Base-by-base conservation (phyloP, 768 basidiomycete genomes). In the Cystobasidiopsis lactophilus region DNA sequence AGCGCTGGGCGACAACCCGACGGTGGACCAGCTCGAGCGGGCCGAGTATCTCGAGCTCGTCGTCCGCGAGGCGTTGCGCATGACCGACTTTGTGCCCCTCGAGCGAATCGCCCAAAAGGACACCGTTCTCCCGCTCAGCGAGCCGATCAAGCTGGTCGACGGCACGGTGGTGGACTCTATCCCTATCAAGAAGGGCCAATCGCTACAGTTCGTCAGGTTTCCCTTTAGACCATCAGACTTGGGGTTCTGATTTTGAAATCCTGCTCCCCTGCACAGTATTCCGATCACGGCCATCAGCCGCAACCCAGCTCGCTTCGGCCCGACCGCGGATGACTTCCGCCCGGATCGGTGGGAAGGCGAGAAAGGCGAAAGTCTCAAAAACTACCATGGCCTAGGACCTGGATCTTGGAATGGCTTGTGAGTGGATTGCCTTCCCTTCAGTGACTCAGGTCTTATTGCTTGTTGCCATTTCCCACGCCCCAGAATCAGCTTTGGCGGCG, bases 291-390 rank as follows among this genome's bases (percentile, higher is more conserved):
- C 60, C 5, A 59, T 65, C 53, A 66, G 67, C 27, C 58, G 65
- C 10, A 58, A 60, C n/a, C 43, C 46, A 23, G 56, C 50, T 9
- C 57, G 65, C 1, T 69, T 67, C 66, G 68, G 68, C 4, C 59
- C 61, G 4, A 64, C 67, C 44, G 65, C 67, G 0, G 51, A 65
- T 21, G 55, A 57, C 11, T 69, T 67, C 53, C 50, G 62, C 13
- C 65, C 64, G 18, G 61, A 65, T 50, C 53, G 68, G 33, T 69
- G 67, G 67, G 27, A 64, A 35, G 57, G 51, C 26, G 30, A n/a
- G 5, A 62, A 55, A 9, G 55, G 51, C 14, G 53, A 47, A 9
- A 23, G n/a, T 13, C 30, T 47, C 14, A 47, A 30, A 26, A 47
- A 31, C 30, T 47, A 47, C 30, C 18, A 23, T n/a, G 45, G 45